Evolutionary conservation across 1,284 basidiomycete genomes (phyloP), one percentile per base, ranked within the genome.

Genomic region (Malassezia equina): DNA sequence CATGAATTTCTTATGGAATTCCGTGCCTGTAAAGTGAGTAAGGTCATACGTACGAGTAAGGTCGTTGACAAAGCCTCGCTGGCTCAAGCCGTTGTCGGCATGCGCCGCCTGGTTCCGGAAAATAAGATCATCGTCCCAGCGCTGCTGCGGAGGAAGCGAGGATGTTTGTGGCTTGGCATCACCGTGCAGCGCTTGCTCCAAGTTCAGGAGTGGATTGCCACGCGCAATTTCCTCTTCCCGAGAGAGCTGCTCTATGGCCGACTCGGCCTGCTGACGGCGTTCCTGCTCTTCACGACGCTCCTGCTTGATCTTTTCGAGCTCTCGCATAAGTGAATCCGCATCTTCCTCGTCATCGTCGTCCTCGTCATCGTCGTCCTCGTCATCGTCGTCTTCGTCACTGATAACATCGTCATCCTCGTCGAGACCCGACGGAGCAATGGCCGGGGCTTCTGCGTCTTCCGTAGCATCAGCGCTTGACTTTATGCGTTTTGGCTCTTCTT

Each of bases 91-190:
- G 7, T 52, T 52, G 31, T 59, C 57, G 13, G 54, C 48, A n/a
- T 59, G 39, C 1, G 52, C 55, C 3, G 71, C 63, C 47, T 74
- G 71, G 50, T 74, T 74, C 52, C 72, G 71, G 60, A 74, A 74
- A 24, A 74, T 72, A 19, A 74, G 53, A 44, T 74, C 71, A 49
- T 74, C 67, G 56, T 74, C 71, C 71, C 71, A 74, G 39, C 71
- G 55, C 32, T 61, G 56, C n/a, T 33, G 44, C 21, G 45, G 25
- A 5, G 23, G 4, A 0, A 25, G 36, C 4, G 46, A 29, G 7
- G 42, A 8, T 1, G 36, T 19, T 15, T 39, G 36, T 21, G 43
- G 28, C n/a, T 28, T 31, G 19, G 19, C 43, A n/a, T 41, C 49
- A 7, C 50, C 53, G 9, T 56, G 47, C 40, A 62, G 40, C 21